These are phyloP conservation scores for Ceratobasidium sp. DNA, from an alignment of 1,284 basidiomycete species.

Conservation along the genomic window DNA sequence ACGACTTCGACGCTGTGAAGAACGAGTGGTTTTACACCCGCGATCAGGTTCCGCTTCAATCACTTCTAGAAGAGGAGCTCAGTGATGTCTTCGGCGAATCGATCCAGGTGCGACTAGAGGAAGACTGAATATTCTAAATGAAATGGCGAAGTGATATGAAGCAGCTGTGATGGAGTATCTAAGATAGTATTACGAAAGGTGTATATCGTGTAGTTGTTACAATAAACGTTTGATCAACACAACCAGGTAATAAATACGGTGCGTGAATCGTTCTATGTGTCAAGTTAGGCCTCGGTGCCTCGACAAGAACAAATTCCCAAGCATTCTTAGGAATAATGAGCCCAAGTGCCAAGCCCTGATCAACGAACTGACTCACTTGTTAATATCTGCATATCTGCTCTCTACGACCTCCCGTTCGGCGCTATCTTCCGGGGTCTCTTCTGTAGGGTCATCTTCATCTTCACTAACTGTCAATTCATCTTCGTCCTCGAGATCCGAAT, in stretches of 20 bases:
- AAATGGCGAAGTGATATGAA: neutral
- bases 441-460: conserved; percentile 36
- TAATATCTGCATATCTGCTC: conserved; percentile 22
- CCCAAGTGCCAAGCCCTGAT: neutral
- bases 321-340: conserved; percentile 49
- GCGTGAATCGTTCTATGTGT: neutral
- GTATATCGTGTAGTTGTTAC: neutral
- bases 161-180: neutral
- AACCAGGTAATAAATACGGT: neutral
- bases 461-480: conserved; percentile 48
- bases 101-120: conserved; percentile 45
- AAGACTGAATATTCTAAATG: conserved; percentile 17
- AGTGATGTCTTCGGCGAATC: conserved; percentile 45
- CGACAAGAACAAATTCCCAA: conserved; percentile 67
- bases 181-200: neutral
- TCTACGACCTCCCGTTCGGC: conserved; percentile 18
- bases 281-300: conserved; percentile 54
- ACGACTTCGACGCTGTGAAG: conserved; percentile 68
- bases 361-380: conserved; percentile 21
- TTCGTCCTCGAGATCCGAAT: conserved; percentile 20
- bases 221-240: too few species aligned
- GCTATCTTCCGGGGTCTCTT: conserved; percentile 44
- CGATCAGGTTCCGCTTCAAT: conserved; percentile 67
- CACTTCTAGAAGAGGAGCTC: conserved; percentile 74
- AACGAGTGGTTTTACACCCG: conserved; percentile 82